Evolutionary conservation across 2,329 filamentous ascomycete genomes (phyloP), one percentile per base, ranked within the genome.

Genomic region (Boeremia lycopersici): DNA sequence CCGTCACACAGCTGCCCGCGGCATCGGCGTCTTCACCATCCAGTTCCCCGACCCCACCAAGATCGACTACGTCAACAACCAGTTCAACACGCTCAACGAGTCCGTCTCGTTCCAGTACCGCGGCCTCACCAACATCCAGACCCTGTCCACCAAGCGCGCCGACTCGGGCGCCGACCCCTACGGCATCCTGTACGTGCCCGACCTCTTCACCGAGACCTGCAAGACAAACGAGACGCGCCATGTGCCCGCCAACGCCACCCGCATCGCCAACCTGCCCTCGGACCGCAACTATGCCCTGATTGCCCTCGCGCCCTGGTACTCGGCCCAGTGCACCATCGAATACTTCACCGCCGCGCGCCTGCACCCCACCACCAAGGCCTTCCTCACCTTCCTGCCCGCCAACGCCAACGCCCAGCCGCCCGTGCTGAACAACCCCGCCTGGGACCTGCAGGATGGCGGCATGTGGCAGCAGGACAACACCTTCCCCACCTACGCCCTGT

Each of bases 271-370:
- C 66, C 83, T 97, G 13, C 81, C 82, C 0, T 79, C 81, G 0
- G 82, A 82, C 43, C 71, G 73, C 17, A 86, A 89, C 62, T 91
- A 90, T 72, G 86, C 88, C 50, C 80, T 92, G 46, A 85, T 97
- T 64, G 93, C 89, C 26, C 78, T 97, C 48, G 93, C 91, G 23
- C 93, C 93, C 26, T 98, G 93, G 93, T 86, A 91, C 64, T 89
- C 83, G 58, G 78, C 82, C 7, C 78, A 85, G 25, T 99, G 93
- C 71, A 89, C 90, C 11, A 76, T 82, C 50, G 83, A 88, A 39
- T 96, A 91, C 71, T 81, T 98, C 41, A 76, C 81, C 15, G 77
- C 79, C 11, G 83, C 82, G 17, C 82, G 84, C n/a, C 84, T 87
- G 61, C 82, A 84, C 23, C 46, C 63, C 2, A 80, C 88, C 9